phyloP scores from a whole-genome alignment of 1,139 yeast species.

The Diutina ranongensis region DNA sequence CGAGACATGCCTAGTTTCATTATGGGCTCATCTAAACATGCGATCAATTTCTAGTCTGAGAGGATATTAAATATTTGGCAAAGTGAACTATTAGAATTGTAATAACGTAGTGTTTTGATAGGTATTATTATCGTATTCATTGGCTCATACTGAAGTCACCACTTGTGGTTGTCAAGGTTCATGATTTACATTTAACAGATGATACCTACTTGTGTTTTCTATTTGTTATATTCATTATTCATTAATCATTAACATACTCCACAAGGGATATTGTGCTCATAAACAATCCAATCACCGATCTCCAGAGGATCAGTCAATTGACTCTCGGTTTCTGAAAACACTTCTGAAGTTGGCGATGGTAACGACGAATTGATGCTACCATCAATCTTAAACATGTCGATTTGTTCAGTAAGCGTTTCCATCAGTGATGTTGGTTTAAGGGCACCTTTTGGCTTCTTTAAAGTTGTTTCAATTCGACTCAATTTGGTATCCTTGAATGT shows the following conservation, averaged over 20 bases:
- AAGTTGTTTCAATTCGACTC: neutral
- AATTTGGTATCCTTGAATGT: neutral
- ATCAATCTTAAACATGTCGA: neutral
- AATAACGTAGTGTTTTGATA: no score
- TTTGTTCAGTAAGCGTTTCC: neutral
- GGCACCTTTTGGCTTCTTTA: neutral
- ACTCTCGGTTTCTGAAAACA: neutral
- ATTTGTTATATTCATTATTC: neutral
- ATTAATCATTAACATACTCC: neutral
- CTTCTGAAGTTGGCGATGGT: neutral
- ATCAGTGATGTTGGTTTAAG: neutral
- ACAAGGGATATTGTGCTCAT: neutral
- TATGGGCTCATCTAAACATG: constrained; percentile 23
- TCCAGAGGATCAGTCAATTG: neutral
- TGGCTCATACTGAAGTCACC: no score
- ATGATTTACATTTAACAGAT: no score
- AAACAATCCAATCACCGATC: neutral
- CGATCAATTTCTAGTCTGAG: constrained; percentile 23
- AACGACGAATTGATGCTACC: neutral
- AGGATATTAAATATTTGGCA: neutral
- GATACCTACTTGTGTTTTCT: neutral
- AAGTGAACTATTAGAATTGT: no score
- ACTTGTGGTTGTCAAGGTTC: no score
- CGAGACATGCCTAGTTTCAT: constrained; percentile 42
- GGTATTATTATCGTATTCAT: no score